A percentile compares a stretch with the other conserved stretches of the same genome.
Conservation (phyloP, 2,329 filamentous ascomycete species). For the Claviceps maximensis region DNA sequence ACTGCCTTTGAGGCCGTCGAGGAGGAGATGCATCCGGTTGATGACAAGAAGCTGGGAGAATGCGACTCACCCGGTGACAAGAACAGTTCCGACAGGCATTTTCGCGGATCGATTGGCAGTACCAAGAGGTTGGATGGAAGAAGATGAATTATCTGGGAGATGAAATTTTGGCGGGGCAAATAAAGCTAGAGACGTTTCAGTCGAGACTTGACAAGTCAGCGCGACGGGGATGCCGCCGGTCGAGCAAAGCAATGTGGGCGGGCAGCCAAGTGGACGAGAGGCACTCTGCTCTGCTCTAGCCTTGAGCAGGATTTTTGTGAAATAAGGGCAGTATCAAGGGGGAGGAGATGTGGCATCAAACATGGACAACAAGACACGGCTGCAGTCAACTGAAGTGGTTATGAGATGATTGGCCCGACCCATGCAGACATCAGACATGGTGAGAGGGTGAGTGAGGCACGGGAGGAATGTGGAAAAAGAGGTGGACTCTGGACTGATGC, state of each 20-base stretch:
- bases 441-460: not conserved
- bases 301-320: not conserved
- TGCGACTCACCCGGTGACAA: slow-evolving; percentile 70
- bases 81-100: slow-evolving; percentile 77
- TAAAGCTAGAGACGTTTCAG: not conserved
- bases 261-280: not conserved
- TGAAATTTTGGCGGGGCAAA: slow-evolving; percentile 7
- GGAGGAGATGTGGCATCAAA: no score
- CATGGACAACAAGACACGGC: not conserved
- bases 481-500: no score
- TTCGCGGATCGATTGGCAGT: slow-evolving; percentile 10
- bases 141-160: slow-evolving; percentile 7
- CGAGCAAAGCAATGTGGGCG: not conserved
- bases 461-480: not conserved
- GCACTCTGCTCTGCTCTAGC: not conserved
- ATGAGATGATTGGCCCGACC: not conserved
- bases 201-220: not conserved
- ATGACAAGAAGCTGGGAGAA: not conserved
- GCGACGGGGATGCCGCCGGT: not conserved
- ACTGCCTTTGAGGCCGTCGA: not conserved
- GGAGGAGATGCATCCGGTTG: not conserved
- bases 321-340: not conserved
- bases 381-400: not conserved
- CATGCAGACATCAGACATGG: no score
- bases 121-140: not conserved